These are phyloP conservation scores for Angomonas ambiguus DNA, from an alignment of 208 protist species.

Conservation along the genomic window DNA sequence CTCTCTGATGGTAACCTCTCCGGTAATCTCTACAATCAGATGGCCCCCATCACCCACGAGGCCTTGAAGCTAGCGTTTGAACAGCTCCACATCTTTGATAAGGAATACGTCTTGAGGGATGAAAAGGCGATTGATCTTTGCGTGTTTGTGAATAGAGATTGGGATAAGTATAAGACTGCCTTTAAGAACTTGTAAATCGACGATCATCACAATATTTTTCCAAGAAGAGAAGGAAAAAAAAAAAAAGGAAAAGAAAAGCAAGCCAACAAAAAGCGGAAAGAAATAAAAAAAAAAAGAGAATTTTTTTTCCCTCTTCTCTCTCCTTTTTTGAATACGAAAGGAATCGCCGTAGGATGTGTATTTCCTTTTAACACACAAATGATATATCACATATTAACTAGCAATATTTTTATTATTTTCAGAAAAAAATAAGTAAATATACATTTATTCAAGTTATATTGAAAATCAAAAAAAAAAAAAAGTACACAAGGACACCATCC, in stretches of 20 bases:
- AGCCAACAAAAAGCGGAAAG: background rate
- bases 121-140: slow-evolving; percentile 80
- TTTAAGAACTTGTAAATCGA: slow-evolving; percentile 42
- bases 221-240: too few species aligned
- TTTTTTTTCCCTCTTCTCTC: background rate
- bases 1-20: slow-evolving; percentile 55
- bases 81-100: slow-evolving; percentile 73
- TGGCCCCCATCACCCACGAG: slow-evolving; percentile 64
- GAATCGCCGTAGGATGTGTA: background rate
- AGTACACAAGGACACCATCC: too few species aligned
- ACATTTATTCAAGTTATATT: background rate
- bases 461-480: background rate
- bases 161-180: slow-evolving; percentile 72
- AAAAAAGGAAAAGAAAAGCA: too few species aligned
- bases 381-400: background rate
- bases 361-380: slow-evolving; percentile 2
- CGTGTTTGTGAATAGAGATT: slow-evolving; percentile 86
- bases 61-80: slow-evolving; percentile 77
- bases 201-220: background rate
- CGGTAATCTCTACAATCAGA: slow-evolving; percentile 70
- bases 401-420: background rate
- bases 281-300: background rate
- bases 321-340: background rate
- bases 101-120: slow-evolving; percentile 64
- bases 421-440: background rate